Evolutionary conservation across 441 rosid species (phyloP), one percentile per base, ranked within the genome.

Genomic region (Populus hybrid): DNA sequence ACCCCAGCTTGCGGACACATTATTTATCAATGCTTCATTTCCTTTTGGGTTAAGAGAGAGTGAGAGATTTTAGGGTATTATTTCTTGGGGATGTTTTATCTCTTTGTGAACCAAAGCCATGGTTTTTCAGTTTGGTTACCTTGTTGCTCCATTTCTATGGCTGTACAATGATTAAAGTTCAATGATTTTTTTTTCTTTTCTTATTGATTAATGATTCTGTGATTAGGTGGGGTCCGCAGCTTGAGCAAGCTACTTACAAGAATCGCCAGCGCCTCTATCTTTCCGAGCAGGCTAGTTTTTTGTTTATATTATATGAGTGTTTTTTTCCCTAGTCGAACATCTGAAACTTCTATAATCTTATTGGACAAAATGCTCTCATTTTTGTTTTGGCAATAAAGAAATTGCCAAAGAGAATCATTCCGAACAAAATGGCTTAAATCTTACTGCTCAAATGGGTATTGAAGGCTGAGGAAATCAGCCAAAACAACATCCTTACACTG

Each of bases 231-330:
- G 99, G 99, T 29, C 97, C 99, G 0, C 98, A 91, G 88, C 93
- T 95, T 16, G 99, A 95, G 75, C 97, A 91, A 89, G 94, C 93
- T 7, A 89, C 97, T 59, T 90, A 94, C 88, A 95, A 95, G 93
- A 95, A 93, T 89, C 95, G 98, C 24, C 99, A 95, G 80, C 95
- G 99, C 56, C 95, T 95, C 18, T 95, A 95, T 86, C 93, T 95
- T 65, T 95, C 99, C n/a, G 99, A 96, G 79, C 99, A 96, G 93
- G 99, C 83, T 70, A 64, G 84, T 70, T 73, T 73, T 74, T 36
- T 7, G 8, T 59, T 23, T 75, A 0, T 61, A 61, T 23, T 61
- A n/a, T n/a, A 59, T 61, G 26, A 61, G 26, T 21, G 1, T n/a
- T 1, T 2, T n/a, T 72, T 14, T 11, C 50, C 12, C 10, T 59